Conservation (phyloP, 805 yeast species). For the Deakozyma indianensis region DNA sequence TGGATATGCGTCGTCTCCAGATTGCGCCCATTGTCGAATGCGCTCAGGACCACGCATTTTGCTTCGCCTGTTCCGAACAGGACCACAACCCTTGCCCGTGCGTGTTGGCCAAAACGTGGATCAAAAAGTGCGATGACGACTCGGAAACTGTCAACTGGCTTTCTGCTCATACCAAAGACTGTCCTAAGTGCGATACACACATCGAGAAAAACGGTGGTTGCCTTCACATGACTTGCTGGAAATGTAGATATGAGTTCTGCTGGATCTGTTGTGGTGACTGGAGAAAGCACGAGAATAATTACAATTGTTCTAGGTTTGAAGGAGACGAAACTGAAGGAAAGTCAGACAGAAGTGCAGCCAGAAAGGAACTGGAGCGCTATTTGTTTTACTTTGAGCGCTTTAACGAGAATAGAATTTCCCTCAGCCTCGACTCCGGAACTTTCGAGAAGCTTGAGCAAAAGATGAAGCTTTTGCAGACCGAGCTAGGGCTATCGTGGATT, state of each 20-base stretch:
- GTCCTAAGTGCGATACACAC: slow-evolving; percentile 52
- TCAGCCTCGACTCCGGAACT: slow-evolving; percentile 53
- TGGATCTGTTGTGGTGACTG: slow-evolving; percentile 83
- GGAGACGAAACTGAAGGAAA: not conserved
- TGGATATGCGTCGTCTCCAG: slow-evolving; percentile 8
- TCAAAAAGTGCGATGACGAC: slow-evolving; percentile 67
- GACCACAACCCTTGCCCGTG: slow-evolving; percentile 85
- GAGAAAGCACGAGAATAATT: slow-evolving; percentile 49
- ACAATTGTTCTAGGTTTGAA: slow-evolving; percentile 10
- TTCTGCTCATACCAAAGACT: slow-evolving; percentile 64
- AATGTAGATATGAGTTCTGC: slow-evolving; percentile 71
- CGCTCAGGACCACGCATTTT: slow-evolving; percentile 51
- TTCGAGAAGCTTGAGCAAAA: slow-evolving; percentile 47
- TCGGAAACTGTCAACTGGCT: slow-evolving; percentile 85
- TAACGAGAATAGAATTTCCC: slow-evolving; percentile 61
- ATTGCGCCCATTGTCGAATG: slow-evolving; percentile 37
- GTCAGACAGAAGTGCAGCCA: not conserved
- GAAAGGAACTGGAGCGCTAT: slow-evolving; percentile 39
- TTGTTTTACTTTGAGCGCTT: slow-evolving; percentile 63
- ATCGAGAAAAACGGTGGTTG: slow-evolving; percentile 96
- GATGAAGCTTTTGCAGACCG: slow-evolving; percentile 52
- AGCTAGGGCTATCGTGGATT: slow-evolving; percentile 25
- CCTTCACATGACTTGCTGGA: slow-evolving; percentile 84
- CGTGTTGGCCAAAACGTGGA: slow-evolving; percentile 52
- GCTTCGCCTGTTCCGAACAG: slow-evolving; percentile 60